Base-by-base conservation (phyloP, 148 eudicot genomes). In the Limonium bicolor region DNA sequence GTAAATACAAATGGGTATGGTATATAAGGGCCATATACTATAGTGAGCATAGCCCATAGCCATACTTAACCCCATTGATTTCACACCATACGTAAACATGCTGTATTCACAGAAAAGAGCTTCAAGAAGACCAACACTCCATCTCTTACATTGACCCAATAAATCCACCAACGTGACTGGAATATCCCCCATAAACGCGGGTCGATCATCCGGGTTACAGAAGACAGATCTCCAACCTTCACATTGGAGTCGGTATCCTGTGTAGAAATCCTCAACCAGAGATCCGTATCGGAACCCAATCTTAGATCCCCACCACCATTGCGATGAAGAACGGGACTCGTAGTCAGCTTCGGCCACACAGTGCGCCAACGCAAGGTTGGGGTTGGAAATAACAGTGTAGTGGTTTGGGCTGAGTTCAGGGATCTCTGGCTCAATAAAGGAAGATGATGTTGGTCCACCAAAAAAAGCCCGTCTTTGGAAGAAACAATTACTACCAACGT, bases 201-300 rank as follows among this genome's bases (percentile, higher is more conserved):
- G 60, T 48, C 75, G 61, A 2, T 62, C 48, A 2, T 62, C 48
- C 0, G 90, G 90, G 51, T 57, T 7, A 55, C 74, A 76, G 41
- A 76, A 70, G 14, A 64, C 14, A 2, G 56, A 36, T 42, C 10
- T 62, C 90, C 90, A 80, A n/a, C 90, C 90, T 23, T 70, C 68
- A 53, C 90, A 67, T 6, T 73, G 72, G 41, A 72, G 32, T 5
- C 56, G 46, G 7, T 61, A 73, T 2, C 90, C 83, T 0, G 90
- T 69, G 14, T 43, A 37, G 26, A 26, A 76, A 36, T 80, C 90
- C 41, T 80, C 90, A 2, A 68, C 70, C 43, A 80, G 46, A 0
- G 83, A 76, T 18, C 90, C 83, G 18, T 80, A 76, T 20, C 83
- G 54, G 19, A 80, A 76, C 6, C 90, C 90, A 14, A 69, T 78